A percentile compares a stretch with the other conserved stretches of the same genome.
These are phyloP conservation scores for Polymyxa betae DNA, from an alignment of 208 protist genomes.

Conservation along the genomic window DNA sequence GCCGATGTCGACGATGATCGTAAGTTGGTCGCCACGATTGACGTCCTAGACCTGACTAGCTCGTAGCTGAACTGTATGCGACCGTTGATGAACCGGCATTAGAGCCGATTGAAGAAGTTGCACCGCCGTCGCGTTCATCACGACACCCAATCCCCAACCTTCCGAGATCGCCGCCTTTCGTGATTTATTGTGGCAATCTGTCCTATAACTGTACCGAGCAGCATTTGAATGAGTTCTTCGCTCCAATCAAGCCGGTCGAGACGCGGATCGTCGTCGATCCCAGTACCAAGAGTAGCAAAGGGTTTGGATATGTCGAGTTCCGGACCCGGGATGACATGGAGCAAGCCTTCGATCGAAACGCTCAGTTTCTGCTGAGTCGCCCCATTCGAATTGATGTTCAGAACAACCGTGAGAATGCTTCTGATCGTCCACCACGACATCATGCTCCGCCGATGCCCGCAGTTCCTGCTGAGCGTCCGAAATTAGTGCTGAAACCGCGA, in stretches of 20 bases:
- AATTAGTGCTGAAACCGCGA: neutral
- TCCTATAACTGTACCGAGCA: neutral
- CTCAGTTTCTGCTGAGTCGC: neutral
- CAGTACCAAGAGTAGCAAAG: neutral
- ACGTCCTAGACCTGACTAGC: neutral
- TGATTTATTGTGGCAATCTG: neutral
- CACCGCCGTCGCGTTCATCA: neutral
- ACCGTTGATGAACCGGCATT: neutral
- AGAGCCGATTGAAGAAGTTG: neutral
- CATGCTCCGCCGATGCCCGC: neutral
- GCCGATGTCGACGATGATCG: constrained; percentile 21
- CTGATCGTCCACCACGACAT: neutral
- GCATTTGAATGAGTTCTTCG: neutral
- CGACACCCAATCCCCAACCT: neutral
- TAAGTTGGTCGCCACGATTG: neutral
- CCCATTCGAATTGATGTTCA: neutral
- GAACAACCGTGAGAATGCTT: neutral
- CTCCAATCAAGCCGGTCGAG: neutral
- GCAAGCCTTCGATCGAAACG: neutral
- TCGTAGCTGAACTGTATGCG: neutral
- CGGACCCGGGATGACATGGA: neutral
- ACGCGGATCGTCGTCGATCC: neutral
- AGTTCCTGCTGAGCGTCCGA: neutral
- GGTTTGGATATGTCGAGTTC: constrained; percentile 35
- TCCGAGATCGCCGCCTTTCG: neutral